phyloP scores from a whole-genome alignment of 352 stramenopile genomes.

The Pythium aquatile region DNA sequence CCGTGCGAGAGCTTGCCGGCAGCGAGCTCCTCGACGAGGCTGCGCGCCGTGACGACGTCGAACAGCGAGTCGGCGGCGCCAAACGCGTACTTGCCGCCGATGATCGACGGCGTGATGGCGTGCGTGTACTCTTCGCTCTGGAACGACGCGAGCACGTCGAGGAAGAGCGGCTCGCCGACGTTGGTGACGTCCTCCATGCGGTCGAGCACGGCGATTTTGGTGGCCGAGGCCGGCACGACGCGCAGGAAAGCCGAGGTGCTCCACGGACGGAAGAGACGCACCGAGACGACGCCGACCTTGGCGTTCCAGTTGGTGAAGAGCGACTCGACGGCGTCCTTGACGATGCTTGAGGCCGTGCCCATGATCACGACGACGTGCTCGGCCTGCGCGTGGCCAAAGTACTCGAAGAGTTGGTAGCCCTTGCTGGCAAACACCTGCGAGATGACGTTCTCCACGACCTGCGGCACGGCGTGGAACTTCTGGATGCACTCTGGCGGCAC shows the following conservation, averaged over 20 bases:
- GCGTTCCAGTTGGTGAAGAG: conserved; percentile 84
- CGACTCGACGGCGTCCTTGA: conserved; percentile 86
- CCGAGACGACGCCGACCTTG: conserved; percentile 83
- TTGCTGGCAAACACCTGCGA: conserved; percentile 73
- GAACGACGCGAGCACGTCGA: conserved; percentile 91
- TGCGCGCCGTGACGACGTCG: conserved; percentile 80
- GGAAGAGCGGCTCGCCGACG: conserved; percentile 89
- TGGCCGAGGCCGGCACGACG: conserved; percentile 65
- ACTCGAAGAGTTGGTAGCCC: conserved; percentile 92
- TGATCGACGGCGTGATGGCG: conserved; percentile 56
- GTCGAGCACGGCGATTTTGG: conserved; percentile 90
- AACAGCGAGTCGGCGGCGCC: conserved; percentile 66
- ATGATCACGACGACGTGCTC: conserved; percentile 90
- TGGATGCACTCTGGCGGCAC: conserved; percentile 83
- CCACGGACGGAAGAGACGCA: conserved; percentile 92
- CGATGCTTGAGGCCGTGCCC: conserved; percentile 85
- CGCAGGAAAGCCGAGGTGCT: conserved; percentile 71
- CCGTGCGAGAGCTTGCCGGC: conserved; percentile 60
- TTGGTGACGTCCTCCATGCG: conserved; percentile 86
- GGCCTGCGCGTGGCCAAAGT: conserved; percentile 80
- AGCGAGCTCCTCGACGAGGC: conserved; percentile 65
- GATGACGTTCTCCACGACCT: conserved; percentile 79
- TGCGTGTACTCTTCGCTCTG: conserved; percentile 72
- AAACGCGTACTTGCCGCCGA: conserved; percentile 84
- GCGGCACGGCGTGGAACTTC: conserved; percentile 69